Conservation (phyloP, 208 protist genomes). For the Herpetomonas tarakana region DNA sequence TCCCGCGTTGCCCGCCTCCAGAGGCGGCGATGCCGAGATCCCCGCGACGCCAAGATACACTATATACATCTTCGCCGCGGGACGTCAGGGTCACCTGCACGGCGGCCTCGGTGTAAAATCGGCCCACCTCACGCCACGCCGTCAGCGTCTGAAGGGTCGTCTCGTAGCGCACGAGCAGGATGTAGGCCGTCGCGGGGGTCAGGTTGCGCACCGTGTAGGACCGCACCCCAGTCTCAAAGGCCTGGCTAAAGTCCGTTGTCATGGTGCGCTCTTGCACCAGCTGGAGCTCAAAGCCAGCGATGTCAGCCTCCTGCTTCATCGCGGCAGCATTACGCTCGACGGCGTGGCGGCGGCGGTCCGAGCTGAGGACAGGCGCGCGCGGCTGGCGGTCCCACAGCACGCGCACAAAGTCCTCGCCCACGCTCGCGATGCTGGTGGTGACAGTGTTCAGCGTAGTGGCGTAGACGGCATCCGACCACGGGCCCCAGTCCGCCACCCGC, state of each 20-base stretch:
- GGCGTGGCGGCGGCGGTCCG: slow-evolving; percentile 29
- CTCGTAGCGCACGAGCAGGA: slow-evolving; percentile 80
- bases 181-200: slow-evolving; percentile 65
- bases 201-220: slow-evolving; percentile 67
- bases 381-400: slow-evolving; percentile 69
- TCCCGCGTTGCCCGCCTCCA: slow-evolving; percentile 3
- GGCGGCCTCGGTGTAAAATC: slow-evolving; percentile 74
- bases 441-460: slow-evolving; percentile 62
- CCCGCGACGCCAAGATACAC: slow-evolving; percentile 51
- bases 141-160: slow-evolving; percentile 77
- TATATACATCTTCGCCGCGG: slow-evolving; percentile 82
- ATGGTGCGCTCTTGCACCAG: slow-evolving; percentile 76
- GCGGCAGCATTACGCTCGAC: slow-evolving; percentile 46
- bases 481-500: slow-evolving; percentile 40
- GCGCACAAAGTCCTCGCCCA: slow-evolving; percentile 85
- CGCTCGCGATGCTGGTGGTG: slow-evolving; percentile 40
- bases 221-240: slow-evolving; percentile 50
- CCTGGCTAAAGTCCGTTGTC: slow-evolving; percentile 47
- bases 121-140: slow-evolving; percentile 72
- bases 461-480: slow-evolving; percentile 58
- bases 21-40: slow-evolving; percentile 17
- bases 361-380: neutral
- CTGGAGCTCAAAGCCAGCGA: slow-evolving; percentile 66
- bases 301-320: slow-evolving; percentile 40
- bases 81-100: slow-evolving; percentile 46